Evolutionary conservation across 2,329 filamentous ascomycete species (phyloP), one percentile per base, ranked within the genome.

Genomic region (Monilinia laxa): DNA sequence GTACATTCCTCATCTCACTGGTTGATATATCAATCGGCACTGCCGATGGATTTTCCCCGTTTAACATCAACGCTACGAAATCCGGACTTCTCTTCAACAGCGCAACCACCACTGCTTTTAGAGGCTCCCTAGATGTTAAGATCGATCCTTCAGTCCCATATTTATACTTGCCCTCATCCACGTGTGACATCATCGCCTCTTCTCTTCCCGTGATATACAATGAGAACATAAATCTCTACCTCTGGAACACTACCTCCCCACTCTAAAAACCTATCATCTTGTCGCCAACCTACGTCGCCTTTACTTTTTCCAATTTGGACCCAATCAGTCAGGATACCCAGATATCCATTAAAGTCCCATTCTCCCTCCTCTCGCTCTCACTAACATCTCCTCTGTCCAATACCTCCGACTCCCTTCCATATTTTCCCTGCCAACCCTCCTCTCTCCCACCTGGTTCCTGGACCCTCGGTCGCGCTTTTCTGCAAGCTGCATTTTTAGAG

Each of bases 251-350:
- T 7, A 53, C 25, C 3, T 67, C 71, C 67, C 58, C 67, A 10
- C 38, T 62, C 1, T 79, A 75, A 66, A 31, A 71, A 23, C 70
- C 51, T 3, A 76, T 79, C 42, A 68, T 77, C 18, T 70, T 71
- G 1, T 79, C 77, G 0, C 76, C 78, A 0, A 66, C 77, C 42
- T 78, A 76, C 64, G 73, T 80, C 5, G 69, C 69, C 45, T 79
- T 80, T 69, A 73, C 71, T 5, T 79, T 80, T 65, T 68, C 31
- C 31, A 35, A 35, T 35, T 35, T 35, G 7, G 31, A 35, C 31
- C 31, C 31, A 35, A 6, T 35, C 7, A 35, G 7, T 35, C 23
- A n/a, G 18, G 31, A 55, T 38, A 28, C 49, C 20, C 23, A 47
- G 23, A 64, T 9, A 6, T 57, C 54, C 16, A 64, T 64, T n/a